These are phyloP conservation scores for Canavalia ensiformis DNA, from an alignment of 306 rosid genomes.

Conservation along the genomic window DNA sequence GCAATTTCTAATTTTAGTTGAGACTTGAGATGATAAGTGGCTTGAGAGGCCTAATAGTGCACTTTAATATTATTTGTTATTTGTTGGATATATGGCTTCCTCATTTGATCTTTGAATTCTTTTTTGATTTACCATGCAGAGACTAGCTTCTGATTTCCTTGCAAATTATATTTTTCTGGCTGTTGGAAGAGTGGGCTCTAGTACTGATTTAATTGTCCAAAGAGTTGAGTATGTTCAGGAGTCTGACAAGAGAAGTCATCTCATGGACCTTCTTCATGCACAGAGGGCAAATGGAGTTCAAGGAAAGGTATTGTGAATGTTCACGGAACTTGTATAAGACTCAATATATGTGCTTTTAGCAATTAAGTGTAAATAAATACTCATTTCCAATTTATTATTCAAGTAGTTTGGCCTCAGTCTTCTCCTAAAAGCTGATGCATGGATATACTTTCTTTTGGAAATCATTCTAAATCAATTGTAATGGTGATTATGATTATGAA, in stretches of 20 bases:
- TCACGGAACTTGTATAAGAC: constrained; percentile 12
- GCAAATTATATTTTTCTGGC: constrained; percentile 85
- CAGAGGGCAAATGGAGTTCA: constrained; percentile 89
- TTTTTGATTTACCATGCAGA: constrained; percentile 65
- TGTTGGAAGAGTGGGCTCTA: constrained; percentile 99
- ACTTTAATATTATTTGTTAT: constrained; percentile 6
- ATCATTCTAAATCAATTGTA: neutral
- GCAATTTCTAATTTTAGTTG: constrained; percentile 15
- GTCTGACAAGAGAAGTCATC: constrained; percentile 98
- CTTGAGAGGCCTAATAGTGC: constrained; percentile 2
- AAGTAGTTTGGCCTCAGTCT: constrained; percentile 3
- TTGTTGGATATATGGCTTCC: constrained; percentile 12
- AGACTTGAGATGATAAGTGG: constrained; percentile 21
- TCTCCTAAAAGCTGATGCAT: neutral
- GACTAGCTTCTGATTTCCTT: constrained; percentile 97
- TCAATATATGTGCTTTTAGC: neutral
- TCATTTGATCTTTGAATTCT: constrained; percentile 22
- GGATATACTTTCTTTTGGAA: neutral
- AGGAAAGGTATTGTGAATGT: constrained; percentile 73
- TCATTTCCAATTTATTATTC: neutral
- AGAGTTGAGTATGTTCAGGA: constrained; percentile 98
- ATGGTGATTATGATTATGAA: neutral
- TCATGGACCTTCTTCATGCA: constrained; percentile 99
- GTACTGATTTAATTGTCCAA: constrained; percentile 93
- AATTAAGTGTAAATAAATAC: constrained; percentile 15